Conservation (phyloP, 2,329 filamentous ascomycete genomes). For the Daldinia sp. region DNA sequence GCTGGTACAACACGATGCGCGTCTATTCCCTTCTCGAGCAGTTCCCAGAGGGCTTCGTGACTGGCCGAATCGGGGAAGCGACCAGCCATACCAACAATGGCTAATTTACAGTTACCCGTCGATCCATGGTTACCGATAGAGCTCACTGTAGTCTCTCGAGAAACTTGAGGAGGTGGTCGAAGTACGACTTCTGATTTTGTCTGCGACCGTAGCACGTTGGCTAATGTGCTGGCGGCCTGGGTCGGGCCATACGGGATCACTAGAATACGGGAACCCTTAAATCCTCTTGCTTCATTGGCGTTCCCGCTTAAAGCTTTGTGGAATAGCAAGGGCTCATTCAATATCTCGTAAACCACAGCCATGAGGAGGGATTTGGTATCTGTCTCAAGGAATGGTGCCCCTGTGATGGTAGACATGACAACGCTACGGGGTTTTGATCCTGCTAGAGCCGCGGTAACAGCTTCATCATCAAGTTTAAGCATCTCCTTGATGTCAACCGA, state of each 20-base stretch:
- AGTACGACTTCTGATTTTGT: conserved; percentile 55
- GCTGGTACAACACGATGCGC: conserved; percentile 73
- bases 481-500: conserved; percentile 55
- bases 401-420: conserved; percentile 61
- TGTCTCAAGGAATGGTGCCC: conserved; percentile 51
- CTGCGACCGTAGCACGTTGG: conserved; percentile 52
- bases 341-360: conserved; percentile 57
- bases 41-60: conserved; percentile 77
- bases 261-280: conserved; percentile 52
- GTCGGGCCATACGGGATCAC: conserved; percentile 61
- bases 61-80: conserved; percentile 78
- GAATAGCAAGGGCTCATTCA: conserved; percentile 59
- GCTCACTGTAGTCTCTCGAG: conserved; percentile 47
- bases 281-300: conserved; percentile 52
- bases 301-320: conserved; percentile 58
- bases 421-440: conserved; percentile 55
- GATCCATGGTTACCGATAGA: conserved; percentile 58
- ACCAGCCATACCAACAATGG: conserved; percentile 84
- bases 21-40: conserved; percentile 77
- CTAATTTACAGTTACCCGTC: conserved; percentile 71
- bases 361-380: conserved; percentile 54
- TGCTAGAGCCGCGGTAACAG: conserved; percentile 51
- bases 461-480: conserved; percentile 53
- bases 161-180: conserved; percentile 48
- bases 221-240: conserved; percentile 57